These are phyloP conservation scores for Symbiodinium natans DNA, from an alignment of 73 alveolate species.

Conservation along the genomic window DNA sequence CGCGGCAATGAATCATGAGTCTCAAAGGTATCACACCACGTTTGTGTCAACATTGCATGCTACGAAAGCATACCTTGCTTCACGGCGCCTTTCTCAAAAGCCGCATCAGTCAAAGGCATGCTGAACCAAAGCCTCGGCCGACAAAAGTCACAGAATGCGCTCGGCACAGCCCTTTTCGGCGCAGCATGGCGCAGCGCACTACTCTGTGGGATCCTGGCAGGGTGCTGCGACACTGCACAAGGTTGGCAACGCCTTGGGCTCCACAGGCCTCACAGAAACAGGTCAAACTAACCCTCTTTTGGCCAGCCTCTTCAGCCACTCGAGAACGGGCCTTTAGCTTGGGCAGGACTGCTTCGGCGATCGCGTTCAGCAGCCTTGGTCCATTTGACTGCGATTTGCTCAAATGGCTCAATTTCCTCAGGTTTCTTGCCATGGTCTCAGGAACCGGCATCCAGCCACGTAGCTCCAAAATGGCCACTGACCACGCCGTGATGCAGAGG, in stretches of 20 bases:
- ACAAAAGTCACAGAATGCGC: background rate
- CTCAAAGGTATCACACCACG: too few species aligned
- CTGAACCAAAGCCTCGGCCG: slow-evolving; percentile 21
- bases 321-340: slow-evolving; percentile 25
- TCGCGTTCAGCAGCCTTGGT: slow-evolving; percentile 44
- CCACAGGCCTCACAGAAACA: slow-evolving; percentile 41
- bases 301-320: too few species aligned
- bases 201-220: slow-evolving; percentile 31
- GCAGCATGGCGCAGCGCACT: too few species aligned
- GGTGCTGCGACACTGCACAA: slow-evolving; percentile 25
- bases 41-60: too few species aligned
- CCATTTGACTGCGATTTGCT: too few species aligned
- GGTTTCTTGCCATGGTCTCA: background rate
- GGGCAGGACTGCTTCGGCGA: background rate
- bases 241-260: slow-evolving; percentile 75
- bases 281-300: background rate
- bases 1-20: too few species aligned
- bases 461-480: slow-evolving; percentile 9
- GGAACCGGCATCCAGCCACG: slow-evolving; percentile 28
- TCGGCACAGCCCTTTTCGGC: background rate
- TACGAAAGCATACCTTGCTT: too few species aligned
- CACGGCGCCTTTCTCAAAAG: background rate
- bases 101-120: slow-evolving; percentile 52
- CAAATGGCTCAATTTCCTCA: too few species aligned
- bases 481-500: slow-evolving; percentile 84